Base-by-base conservation (phyloP, 371 early-diverging fungal species). In the Mucor sp. region DNA sequence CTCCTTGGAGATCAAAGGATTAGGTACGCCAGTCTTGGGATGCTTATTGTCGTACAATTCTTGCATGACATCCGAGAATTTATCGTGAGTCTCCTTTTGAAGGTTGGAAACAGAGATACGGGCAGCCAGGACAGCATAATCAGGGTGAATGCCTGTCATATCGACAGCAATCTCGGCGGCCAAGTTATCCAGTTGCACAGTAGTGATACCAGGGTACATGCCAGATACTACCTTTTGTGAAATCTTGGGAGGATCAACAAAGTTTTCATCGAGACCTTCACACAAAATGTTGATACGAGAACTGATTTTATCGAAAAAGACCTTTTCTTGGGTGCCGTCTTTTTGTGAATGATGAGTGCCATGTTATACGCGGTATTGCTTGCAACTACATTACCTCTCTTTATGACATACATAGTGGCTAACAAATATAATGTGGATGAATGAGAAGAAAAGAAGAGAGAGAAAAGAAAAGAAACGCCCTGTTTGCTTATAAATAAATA, bases 261-360 rank as follows among this genome's bases (percentile, higher is more conserved):
- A 93, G 80, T 90, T 88, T 66, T 85, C 82, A 80, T 95, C 90
- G 63, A 95, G 85, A 7, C 93, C 93, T 75, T 94, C 89, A 80
- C 93, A 93, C 14, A 95, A 89, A 78, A 92, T 94, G 78, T 80
- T 86, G 74, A 95, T 92, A 63, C 95, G 81, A 23, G 91, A 85
- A n/a, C 94, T 95, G 75, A 97, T 97, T 87, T 95, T 95, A 85
- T 95, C 95, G 63, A 95, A 95, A 73, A 89, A 89, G 58, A 95
- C 95, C 62, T 85, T 84, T 70, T 94, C 95, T 70, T 84, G 86
- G 58, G 89, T 85, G 39, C 94, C 94, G 76, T 94, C 93, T 91
- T 70, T 6, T n/a, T 23, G 15, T 17, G 32, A 0, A 4, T 33
- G 14, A 39, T 58, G 4, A n/a, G 15, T 32, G 60, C 6, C 58